Base-by-base conservation (phyloP, 164 flowering plant species). In the Vitis labrusca region DNA sequence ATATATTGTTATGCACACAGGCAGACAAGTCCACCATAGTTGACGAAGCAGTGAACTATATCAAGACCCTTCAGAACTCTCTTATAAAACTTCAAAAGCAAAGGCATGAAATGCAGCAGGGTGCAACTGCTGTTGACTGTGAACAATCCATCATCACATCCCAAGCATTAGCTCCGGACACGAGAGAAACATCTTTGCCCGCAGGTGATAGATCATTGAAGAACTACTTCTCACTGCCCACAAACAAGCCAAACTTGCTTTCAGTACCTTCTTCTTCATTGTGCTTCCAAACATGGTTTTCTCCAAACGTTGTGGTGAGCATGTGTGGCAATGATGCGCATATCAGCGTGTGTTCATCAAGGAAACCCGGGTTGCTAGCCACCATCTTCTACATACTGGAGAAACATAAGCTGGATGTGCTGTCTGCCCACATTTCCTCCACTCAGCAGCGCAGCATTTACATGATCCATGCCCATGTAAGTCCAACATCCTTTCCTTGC, bases 21-120 rank as follows among this genome's bases (percentile, higher is more conserved):
- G 91, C 88, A 0, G 98, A 94, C 82, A 94, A 94, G 71, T 84
- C 92, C 55, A 88, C 91, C 69, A 83, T 94, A 29, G 97, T 94
- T 3, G 97, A 92, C 72, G 97, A 92, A 84, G 94, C 97, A 57
- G 88, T 91, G 59, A 87, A 63, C 73, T 86, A 88, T 83, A 92
- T 92, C 54, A 81, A 80, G 78, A 78, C 74, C 72, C 87, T 94
- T 30, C 79, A 89, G 64, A 65, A 69, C 7, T 73, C 84, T 2
- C 81, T 91, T 53, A 82, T 81, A 27, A 83, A 72, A 37, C 89
- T 94, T 7, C 77, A 94, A 62, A 86, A 83, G 17, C 79, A 79
- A 64, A 92, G 81, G 84, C 80, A 68, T n/a, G 91, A 94, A 63
- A 84, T 64, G 82, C 77, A 80, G 29, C 78, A 82, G 44, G 69